Percentiles rank a stretch among this genome's conserved stretches.
phyloP scores from a whole-genome alignment of 371 early-diverging fungal species.

The Actinomortierella ambigua region DNA sequence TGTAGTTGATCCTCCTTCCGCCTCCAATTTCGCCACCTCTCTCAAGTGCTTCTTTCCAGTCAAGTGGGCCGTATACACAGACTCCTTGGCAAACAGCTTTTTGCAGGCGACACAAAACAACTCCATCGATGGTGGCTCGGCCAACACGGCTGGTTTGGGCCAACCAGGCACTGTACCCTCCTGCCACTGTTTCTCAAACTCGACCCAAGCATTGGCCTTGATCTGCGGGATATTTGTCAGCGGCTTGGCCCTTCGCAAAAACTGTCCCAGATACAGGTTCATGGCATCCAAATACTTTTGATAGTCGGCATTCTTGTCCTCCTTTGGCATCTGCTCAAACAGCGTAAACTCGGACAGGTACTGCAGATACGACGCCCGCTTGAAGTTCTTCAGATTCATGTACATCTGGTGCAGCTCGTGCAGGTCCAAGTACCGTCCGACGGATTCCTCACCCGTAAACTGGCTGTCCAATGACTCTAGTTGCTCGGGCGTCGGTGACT shows the following conservation, averaged over 20 bases:
- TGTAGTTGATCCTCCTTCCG: constrained; percentile 21
- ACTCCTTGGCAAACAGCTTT: constrained; percentile 84
- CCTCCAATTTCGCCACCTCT: constrained; percentile 63
- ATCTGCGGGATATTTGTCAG: constrained; percentile 70
- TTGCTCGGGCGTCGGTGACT: constrained; percentile 61
- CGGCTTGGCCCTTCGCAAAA: constrained; percentile 79
- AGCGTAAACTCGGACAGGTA: constrained; percentile 77
- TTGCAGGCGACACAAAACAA: constrained; percentile 86
- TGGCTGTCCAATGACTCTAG: constrained; percentile 76
- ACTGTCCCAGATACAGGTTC: constrained; percentile 74
- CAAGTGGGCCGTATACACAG: constrained; percentile 86
- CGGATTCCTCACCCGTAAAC: constrained; percentile 92
- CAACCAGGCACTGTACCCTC: constrained; percentile 67
- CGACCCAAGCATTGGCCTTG: constrained; percentile 50
- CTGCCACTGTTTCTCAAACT: constrained; percentile 70
- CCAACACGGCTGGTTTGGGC: constrained; percentile 50
- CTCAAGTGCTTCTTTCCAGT: constrained; percentile 91
- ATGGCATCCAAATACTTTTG: constrained; percentile 66
- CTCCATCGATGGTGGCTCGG: constrained; percentile 47
- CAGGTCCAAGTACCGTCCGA: constrained; percentile 90
- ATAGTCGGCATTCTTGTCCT: constrained; percentile 70
- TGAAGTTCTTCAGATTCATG: constrained; percentile 80
- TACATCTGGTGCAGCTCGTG: constrained; percentile 76
- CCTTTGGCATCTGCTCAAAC: constrained; percentile 65
- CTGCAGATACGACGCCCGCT: constrained; percentile 77